A percentile compares a stretch with the other conserved stretches of the same genome.
Evolutionary conservation across 331 rosid species (phyloP).

Genomic region (Prunus yedoensis): DNA sequence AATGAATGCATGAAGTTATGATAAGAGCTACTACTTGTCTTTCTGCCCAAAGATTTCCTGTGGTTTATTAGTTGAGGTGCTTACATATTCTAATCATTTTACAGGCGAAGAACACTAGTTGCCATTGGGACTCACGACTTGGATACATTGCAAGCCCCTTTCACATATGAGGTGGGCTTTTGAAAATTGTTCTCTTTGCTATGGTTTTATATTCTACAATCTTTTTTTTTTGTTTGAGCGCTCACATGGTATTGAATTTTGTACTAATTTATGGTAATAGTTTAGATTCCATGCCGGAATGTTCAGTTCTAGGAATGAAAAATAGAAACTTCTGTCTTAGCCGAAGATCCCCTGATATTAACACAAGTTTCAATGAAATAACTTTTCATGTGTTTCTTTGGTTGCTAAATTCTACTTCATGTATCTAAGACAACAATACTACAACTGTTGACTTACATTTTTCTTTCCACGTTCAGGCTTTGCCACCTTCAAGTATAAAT

Average conservation of each 20-base stretch:
- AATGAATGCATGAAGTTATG: not conserved
- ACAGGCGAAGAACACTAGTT: constrained; percentile 87
- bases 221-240: not conserved
- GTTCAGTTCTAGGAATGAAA: not conserved
- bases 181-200: not conserved
- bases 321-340: not conserved
- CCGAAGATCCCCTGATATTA: not conserved
- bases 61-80: constrained; percentile 15
- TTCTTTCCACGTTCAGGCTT: constrained; percentile 58
- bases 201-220: not conserved
- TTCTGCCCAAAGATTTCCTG: not conserved
- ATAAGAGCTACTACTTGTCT: not conserved
- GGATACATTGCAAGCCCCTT: constrained; percentile 79
- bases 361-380: not conserved
- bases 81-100: constrained; percentile 17
- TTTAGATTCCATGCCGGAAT: not conserved
- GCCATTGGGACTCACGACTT: constrained; percentile 98
- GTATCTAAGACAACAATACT: too few species aligned
- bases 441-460: constrained; percentile 5
- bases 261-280: not conserved
- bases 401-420: too few species aligned
- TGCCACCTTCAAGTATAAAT: constrained; percentile 74
- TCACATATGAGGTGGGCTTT: constrained; percentile 85
- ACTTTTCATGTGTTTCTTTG: not conserved
- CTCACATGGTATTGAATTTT: constrained; percentile 8